These are phyloP conservation scores for Yarrowia deformans DNA, from an alignment of 805 yeast species.

Conservation along the genomic window DNA sequence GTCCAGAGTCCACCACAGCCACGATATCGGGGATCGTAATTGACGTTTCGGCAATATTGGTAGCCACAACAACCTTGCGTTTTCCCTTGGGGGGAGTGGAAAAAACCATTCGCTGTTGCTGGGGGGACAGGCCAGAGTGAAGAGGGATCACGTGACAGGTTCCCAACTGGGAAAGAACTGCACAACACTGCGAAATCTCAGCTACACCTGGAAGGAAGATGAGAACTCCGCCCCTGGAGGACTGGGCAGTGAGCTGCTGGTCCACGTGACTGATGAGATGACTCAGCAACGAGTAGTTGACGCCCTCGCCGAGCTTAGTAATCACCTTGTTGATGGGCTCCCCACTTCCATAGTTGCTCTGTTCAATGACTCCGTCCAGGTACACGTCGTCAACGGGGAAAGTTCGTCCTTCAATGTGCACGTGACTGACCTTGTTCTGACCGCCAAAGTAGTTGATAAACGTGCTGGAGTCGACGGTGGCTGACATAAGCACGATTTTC, in stretches of 20 bases:
- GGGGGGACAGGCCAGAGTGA: constrained; percentile 85
- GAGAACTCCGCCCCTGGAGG: constrained; percentile 73
- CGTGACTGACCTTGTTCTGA: constrained; percentile 57
- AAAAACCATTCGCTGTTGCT: constrained; percentile 83
- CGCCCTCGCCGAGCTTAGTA: constrained; percentile 50
- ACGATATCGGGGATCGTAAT: constrained; percentile 96
- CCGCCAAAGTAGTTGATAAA: constrained; percentile 72
- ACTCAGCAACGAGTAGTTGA: constrained; percentile 77
- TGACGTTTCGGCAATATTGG: constrained; percentile 97
- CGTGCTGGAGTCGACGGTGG: constrained; percentile 78
- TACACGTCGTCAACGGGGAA: constrained; percentile 85
- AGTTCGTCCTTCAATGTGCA: constrained; percentile 91
- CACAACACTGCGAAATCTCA: constrained; percentile 69
- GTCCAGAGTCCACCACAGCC: constrained; percentile 86
- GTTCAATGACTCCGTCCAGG: constrained; percentile 68
- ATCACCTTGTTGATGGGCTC: constrained; percentile 49
- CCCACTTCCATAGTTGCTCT: constrained; percentile 37
- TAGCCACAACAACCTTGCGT: constrained; percentile 84
- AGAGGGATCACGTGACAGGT: constrained; percentile 61
- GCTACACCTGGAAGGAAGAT: constrained; percentile 90
- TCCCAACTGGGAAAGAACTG: constrained; percentile 52
- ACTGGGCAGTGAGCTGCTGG: constrained; percentile 53
- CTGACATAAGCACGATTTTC: constrained; percentile 87
- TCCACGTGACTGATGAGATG: constrained; percentile 64
- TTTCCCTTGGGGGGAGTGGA: constrained; percentile 58